Evolutionary conservation across 2,329 filamentous ascomycete species (phyloP).

Genomic region (Cladophialophora bantiana): DNA sequence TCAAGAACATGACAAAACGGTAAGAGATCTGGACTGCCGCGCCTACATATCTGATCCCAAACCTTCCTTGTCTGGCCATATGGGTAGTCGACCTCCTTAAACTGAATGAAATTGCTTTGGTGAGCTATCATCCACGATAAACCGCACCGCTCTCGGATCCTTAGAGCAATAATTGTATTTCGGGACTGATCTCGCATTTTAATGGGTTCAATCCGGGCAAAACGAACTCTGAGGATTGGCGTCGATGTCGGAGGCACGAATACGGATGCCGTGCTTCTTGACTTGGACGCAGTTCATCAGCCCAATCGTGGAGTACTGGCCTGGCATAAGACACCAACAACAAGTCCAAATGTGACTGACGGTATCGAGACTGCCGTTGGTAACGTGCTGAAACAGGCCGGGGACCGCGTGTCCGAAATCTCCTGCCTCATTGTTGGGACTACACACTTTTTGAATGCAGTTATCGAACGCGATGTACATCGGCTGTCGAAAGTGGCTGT

Average conservation of each 20-base stretch:
- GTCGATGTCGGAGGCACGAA: conserved; percentile 44
- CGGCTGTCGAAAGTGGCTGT: conserved; percentile 61
- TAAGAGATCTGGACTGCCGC: neutral
- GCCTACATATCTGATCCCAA: conserved; percentile 3
- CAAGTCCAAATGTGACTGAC: conserved; percentile 50
- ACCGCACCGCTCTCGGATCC: neutral
- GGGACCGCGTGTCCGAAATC: conserved; percentile 51
- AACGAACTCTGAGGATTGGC: conserved; percentile 24
- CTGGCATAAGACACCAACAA: conserved; percentile 50
- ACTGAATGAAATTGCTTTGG: neutral
- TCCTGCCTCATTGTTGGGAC: conserved; percentile 56
- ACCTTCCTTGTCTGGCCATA: neutral
- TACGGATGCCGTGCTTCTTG: conserved; percentile 33
- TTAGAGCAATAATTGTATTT: neutral
- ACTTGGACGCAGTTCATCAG: conserved; percentile 35
- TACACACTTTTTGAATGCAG: conserved; percentile 60
- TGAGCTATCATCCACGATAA: neutral
- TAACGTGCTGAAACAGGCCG: conserved; percentile 47
- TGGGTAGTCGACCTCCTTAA: neutral
- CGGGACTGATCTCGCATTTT: neutral
- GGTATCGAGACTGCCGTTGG: conserved; percentile 51
- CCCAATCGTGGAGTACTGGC: conserved; percentile 39
- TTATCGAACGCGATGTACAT: conserved; percentile 58
- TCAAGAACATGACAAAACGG: neutral
- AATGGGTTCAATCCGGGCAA: conserved; percentile 20